Evolutionary conservation across 495 filamentous ascomycete genomes (phyloP).

Genomic region (Cenococcum geophilum): DNA sequence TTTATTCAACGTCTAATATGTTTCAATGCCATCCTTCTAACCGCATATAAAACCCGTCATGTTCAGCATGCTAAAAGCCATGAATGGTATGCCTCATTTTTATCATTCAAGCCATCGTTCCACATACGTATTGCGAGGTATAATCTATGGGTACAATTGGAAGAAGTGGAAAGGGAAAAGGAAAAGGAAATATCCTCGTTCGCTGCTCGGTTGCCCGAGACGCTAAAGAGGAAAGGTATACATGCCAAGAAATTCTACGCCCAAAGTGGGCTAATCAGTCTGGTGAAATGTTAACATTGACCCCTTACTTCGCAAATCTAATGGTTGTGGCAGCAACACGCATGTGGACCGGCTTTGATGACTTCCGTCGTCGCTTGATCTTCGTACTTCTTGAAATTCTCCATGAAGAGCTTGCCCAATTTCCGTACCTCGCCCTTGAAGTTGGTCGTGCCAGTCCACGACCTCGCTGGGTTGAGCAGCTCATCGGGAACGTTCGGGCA

Average conservation of each 20-base stretch:
- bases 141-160: no score
- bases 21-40: no score
- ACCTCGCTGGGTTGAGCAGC: constrained; percentile 88
- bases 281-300: constrained; percentile 1
- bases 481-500: constrained; percentile 83
- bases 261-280: background rate
- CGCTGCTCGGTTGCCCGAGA: background rate
- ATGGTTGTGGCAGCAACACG: constrained; percentile 33
- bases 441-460: constrained; percentile 74
- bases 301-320: constrained; percentile 7
- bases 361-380: constrained; percentile 82
- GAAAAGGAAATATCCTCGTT: background rate
- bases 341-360: constrained; percentile 57
- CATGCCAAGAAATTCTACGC: background rate
- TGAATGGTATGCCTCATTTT: no score
- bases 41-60: no score
- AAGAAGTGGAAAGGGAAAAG: background rate
- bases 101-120: no score
- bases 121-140: no score
- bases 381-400: constrained; percentile 96
- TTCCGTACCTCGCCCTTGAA: constrained; percentile 86
- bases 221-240: background rate
- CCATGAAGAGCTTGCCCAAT: constrained; percentile 77
- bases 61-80: no score
- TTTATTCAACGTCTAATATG: no score